These are phyloP conservation scores for Metschnikowia kunwiensis DNA, from an alignment of 805 yeast genomes.

Conservation along the genomic window DNA sequence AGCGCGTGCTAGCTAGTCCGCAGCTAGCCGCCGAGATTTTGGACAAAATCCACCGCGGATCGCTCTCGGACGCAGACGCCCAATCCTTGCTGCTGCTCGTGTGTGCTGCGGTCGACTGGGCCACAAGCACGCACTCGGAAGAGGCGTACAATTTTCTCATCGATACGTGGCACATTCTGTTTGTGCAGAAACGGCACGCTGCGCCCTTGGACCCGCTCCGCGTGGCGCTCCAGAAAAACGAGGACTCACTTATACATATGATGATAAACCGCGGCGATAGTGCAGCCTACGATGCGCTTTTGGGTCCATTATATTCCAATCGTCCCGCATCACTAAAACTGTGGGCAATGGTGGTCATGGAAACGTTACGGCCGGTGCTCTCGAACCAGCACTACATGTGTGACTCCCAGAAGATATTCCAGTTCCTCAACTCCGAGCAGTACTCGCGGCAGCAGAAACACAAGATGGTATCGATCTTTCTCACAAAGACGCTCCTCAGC, in stretches of 20 bases:
- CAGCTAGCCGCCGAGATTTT: conserved; percentile 3
- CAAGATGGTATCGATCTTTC: conserved; percentile 16
- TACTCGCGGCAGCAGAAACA: conserved; percentile 20
- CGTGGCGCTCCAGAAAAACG: conserved; percentile 16
- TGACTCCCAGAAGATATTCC: not conserved
- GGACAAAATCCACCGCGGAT: conserved; percentile 1
- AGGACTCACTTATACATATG: conserved; percentile 24
- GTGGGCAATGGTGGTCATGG: conserved; percentile 17
- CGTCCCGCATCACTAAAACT: conserved; percentile 2
- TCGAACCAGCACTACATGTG: not conserved
- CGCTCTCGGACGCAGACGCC: conserved; percentile 9
- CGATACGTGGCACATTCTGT: conserved; percentile 25
- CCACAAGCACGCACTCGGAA: conserved; percentile 18
- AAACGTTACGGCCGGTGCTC: conserved; percentile 20
- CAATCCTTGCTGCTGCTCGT: conserved; percentile 20
- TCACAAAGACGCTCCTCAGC: conserved; percentile 20
- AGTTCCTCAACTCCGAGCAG: conserved; percentile 16
- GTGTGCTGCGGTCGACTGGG: conserved; percentile 23
- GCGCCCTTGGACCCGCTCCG: conserved; percentile 3
- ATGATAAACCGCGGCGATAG: conserved; percentile 28
- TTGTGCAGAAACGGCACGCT: conserved; percentile 7
- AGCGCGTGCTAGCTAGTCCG: conserved; percentile 11
- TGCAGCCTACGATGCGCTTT: conserved; percentile 18
- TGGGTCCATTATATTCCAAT: conserved; percentile 18
- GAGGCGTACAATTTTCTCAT: conserved; percentile 20